Conservation (phyloP, 2,329 filamentous ascomycete species). For the Dactylellina haptotyla region DNA sequence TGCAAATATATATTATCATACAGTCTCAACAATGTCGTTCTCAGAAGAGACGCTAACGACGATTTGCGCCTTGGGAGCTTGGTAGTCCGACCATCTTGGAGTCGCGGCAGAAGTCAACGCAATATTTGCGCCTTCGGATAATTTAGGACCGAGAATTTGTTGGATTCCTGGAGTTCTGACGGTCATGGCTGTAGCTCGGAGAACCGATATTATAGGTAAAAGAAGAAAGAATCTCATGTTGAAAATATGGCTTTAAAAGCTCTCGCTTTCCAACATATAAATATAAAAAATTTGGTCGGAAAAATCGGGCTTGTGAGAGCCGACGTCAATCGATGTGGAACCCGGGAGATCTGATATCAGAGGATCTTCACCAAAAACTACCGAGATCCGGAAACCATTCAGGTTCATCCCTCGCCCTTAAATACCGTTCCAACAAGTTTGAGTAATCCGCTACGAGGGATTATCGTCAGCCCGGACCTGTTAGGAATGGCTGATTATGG, state of each 20-base stretch:
- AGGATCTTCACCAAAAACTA: no score
- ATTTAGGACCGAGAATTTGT: constrained; percentile 13
- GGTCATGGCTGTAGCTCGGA: background rate
- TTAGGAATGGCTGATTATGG: background rate
- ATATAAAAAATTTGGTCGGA: no score
- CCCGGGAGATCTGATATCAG: background rate
- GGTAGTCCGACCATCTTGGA: constrained; percentile 43
- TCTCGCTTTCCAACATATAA: background rate
- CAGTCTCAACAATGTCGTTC: constrained; percentile 39
- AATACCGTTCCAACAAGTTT: background rate
- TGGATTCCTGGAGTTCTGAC: constrained; percentile 14
- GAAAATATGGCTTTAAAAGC: background rate
- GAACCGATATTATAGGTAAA: background rate
- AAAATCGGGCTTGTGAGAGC: no score
- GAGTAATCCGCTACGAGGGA: background rate
- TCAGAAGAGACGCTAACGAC: constrained; percentile 42
- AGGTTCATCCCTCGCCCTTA: background rate
- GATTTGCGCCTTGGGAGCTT: constrained; percentile 28
- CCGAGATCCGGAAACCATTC: no score
- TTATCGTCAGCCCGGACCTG: background rate
- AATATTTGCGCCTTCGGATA: constrained; percentile 38
- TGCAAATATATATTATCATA: constrained; percentile 1
- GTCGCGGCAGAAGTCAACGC: constrained; percentile 40
- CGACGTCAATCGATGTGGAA: background rate
- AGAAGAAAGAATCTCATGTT: constrained; percentile 13